Evolutionary conservation across 805 yeast genomes (phyloP), one percentile per base, ranked within the genome.

Genomic region (Blastobotrys americana): DNA sequence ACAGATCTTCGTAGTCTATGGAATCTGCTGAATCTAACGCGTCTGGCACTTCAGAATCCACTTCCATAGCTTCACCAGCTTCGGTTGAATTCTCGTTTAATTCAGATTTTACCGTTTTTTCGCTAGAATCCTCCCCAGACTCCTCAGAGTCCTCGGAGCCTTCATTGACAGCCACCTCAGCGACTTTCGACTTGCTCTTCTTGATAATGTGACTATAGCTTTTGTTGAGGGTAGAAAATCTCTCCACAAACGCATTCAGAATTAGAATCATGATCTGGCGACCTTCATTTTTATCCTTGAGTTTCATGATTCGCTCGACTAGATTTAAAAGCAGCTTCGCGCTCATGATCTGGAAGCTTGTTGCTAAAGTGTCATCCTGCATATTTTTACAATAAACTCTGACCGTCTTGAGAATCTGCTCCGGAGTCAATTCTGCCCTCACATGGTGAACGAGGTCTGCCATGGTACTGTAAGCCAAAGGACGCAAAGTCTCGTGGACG

Each of bases 401-500:
- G 3, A 94, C 90, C 0, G 96, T 85, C 46, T 82, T 80, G 81
- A 95, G 82, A 8, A 93, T 82, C 59, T 87, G 96, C 34, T 77
- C 78, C 1, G 89, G 77, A 0, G 84, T 80, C 43, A 93, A 68
- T 53, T 89, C 94, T 41, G 80, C 76, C 53, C 97, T 78, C 2
- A 90, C 90, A 57, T 86, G 87, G 58, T 93, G 97, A 43, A 93
- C 83, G 55, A 94, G 82, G 59, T 93, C 99, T 0, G 98, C 97
- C 41, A 93, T 90, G 10, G 94, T 86, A 28, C 94, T 84, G 62
- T 89, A 93, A 0, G 97, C 97, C 57, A 93, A 68, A 0, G 97
- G 97, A 53, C 96, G 73, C 43, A 93, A 71, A 0, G 94, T 85
- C 61, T 89, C 97, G 57, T 79, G 80, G 2, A 94, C 82, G 0